Evolutionary conservation across 441 rosid genomes (phyloP), one percentile per base, ranked within the genome.

Genomic region (Pelargonium hybrid): DNA sequence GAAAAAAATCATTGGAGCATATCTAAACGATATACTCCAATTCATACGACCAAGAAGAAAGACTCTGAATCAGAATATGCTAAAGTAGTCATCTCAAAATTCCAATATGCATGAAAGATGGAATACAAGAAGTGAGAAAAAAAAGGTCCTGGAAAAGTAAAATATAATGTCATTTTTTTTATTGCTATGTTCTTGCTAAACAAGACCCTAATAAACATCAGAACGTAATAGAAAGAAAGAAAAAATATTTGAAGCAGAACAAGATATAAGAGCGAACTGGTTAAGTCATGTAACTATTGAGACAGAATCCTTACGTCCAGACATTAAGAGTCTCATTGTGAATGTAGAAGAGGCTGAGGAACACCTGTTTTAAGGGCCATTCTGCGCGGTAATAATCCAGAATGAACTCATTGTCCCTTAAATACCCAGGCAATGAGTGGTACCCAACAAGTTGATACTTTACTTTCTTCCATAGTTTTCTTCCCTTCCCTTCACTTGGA

Each of bases 351-450:
- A 83, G 62, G 79, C 86, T 83, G 45, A 83, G 84, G 25, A 85
- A 66, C 8, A 71, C 78, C 69, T 83, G 84, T 81, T 85, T 85
- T 84, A 82, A 73, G 3, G 86, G 88, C 86, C 88, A 85, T 67
- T 85, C 85, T 0, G 82, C 62, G 21, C 88, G 82, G 71, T 81
- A 85, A 61, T 83, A 69, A 25, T 76, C 72, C 29, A 73, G 67
- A 41, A 85, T 85, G 79, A 66, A 85, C 78, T 85, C 85, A 66
- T 85, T 85, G 75, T 85, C 88, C 68, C 71, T 79, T 68, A 85
- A 73, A 70, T 81, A 85, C 0, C 72, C 76, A 0, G 86, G 88
- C 68, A 85, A 76, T 8, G 77, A 73, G 14, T 81, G 81, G 66
- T 76, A 85, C 45, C 79, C 85, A 48, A 83, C 86, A 20, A 82